Evolutionary conservation across 1,139 yeast genomes (phyloP), one percentile per base, ranked within the genome.

Genomic region (Suzukiozyma palmioleophila): DNA sequence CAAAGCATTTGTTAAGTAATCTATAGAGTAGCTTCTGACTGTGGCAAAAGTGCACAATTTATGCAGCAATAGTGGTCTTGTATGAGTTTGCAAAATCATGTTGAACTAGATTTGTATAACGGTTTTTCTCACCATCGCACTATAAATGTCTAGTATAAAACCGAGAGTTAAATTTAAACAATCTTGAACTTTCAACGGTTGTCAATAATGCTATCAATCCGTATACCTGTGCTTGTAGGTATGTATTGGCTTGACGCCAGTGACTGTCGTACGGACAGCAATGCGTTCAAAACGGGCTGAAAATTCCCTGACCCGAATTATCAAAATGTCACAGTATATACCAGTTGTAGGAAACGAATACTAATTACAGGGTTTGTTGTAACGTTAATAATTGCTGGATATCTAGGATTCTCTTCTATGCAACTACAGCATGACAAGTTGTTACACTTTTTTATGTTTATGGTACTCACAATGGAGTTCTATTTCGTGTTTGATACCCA

Each of bases 1-100:
- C 0, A 96, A 96, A 2, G 81, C 88, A 51, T 88, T 88, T 21
- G 47, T 33, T 18, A 54, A 40, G 43, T 53, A 54, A 26, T 43
- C 43, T 10, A 50, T 41, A 8, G 55, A 49, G 18, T 27, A 35
- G 3, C 22, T n/a, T 18, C 32, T 29, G n/a, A 18, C 8, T 9
- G 12, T 13, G 8, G 4, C 4, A 3, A 28, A 3, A 12, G 3
- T 6, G 5, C 12, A 3, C 15, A 28, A 12, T 3, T 28, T 28
- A 8, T 14, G 5, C 9, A 8, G 12, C 31, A 12, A 8, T 10
- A 28, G 16, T 9, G 31, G 31, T 5, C 6, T 4, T 28, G n/a
- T 13, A 8, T 12, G 10, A 10, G 31, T n/a, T 28, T 28, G 31
- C 31, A 28, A 28, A 28, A 28, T 3, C 31, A 28, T 28, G 12